Base-by-base conservation (phyloP, 306 rosid species). In the Rosa chinensis region DNA sequence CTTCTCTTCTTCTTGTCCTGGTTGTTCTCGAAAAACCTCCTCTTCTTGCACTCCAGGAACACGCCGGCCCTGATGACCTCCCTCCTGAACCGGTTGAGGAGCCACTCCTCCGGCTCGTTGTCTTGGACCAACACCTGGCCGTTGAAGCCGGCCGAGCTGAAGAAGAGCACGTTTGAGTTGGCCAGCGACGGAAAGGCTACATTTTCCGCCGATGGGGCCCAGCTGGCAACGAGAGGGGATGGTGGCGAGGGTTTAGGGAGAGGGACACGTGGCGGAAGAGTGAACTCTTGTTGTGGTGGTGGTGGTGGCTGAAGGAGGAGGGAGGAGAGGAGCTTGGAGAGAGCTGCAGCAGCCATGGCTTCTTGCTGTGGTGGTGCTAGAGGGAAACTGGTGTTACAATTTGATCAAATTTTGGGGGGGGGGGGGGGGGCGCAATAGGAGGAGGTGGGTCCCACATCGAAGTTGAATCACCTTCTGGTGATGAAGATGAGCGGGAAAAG, bases 1-100 rank as follows among this genome's bases (percentile, higher is more conserved):
- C 1, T 10, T 21, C 64, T 58, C 64, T 23, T 77, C 72, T 32
- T 58, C 80, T 72, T 71, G 16, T 78, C 84, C 17, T 59, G 82
- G 1, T 21, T 55, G 72, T 77, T 84, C 78, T 84, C 84, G 53
- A 84, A 84, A 37, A 72, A 84, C 63, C 79, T 84, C 78, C 84
- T 76, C 59, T 81, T 63, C 82, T 81, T 81, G 73, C 87, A 77
- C 66, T 84, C 87, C 23, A 68, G 79, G 50, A 84, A 16, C 35
- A 84, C 80, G 7, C 87, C 87, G 7, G 84, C 82, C 76, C 61
- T 80, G 67, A 84, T 62, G 11, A 84, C 87, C 75, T 84, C 82
- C 28, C 79, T 72, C 43, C 77, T 76, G 72, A 84, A 84, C 49
- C 77, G 84, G 59, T 16, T 21, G 43, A 84, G 49, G 6, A 77